Percentiles rank a stretch among this genome's conserved stretches.
Conservation (phyloP, 352 stramenopile species). For the Pythium coloratum region DNA sequence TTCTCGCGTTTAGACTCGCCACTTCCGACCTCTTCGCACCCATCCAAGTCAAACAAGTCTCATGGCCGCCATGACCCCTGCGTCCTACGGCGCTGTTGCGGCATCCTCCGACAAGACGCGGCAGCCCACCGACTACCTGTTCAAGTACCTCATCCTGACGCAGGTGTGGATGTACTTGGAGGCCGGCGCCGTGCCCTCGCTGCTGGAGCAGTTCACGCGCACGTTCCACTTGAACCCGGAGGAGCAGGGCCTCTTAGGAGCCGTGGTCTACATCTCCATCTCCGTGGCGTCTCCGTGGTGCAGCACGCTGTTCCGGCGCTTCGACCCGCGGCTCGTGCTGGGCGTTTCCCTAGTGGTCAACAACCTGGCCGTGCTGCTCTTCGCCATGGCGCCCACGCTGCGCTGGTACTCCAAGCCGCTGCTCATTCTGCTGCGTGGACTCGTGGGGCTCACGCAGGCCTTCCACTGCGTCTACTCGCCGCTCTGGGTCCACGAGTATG, state of each 20-base stretch:
- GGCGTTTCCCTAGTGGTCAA: constrained; percentile 73
- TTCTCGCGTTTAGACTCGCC: neutral
- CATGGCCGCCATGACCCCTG: neutral
- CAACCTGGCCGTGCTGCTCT: constrained; percentile 70
- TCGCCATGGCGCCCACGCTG: constrained; percentile 64
- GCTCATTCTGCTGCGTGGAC: constrained; percentile 67
- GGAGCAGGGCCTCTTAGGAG: constrained; percentile 79
- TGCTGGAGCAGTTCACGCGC: constrained; percentile 81
- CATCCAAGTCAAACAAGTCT: neutral
- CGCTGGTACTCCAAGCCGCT: constrained; percentile 72
- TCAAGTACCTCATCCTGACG: constrained; percentile 84
- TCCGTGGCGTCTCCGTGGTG: constrained; percentile 77
- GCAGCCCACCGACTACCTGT: constrained; percentile 58
- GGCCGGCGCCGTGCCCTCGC: constrained; percentile 77
- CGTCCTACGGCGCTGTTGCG: neutral
- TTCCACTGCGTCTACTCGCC: constrained; percentile 87
- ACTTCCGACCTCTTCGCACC: neutral
- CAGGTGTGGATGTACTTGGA: constrained; percentile 89
- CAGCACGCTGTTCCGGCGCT: constrained; percentile 80
- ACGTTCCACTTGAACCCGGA: constrained; percentile 75
- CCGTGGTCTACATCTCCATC: constrained; percentile 84
- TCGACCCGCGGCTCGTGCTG: constrained; percentile 64
- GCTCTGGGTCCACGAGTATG: constrained; percentile 88
- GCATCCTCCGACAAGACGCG: neutral
- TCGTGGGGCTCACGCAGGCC: constrained; percentile 78